These are phyloP conservation scores for Calonectria naviculata DNA, from an alignment of 2,329 filamentous ascomycete species.

Conservation along the genomic window DNA sequence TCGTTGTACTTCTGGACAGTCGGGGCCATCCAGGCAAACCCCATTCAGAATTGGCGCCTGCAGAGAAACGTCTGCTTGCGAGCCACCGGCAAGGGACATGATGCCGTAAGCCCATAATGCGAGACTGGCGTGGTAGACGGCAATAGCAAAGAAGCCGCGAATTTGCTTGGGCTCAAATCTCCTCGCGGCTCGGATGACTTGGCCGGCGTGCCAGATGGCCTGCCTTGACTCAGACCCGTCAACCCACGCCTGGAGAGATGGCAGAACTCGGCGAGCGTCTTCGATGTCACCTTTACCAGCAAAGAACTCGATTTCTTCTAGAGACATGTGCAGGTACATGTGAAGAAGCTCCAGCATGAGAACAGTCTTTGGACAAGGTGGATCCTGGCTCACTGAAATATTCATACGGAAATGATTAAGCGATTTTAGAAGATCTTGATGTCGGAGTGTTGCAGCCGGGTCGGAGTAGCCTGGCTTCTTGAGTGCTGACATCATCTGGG, in stretches of 20 bases:
- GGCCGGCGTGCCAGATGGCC: slow-evolving; percentile 26
- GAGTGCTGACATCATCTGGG: slow-evolving; percentile 10
- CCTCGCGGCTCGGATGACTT: slow-evolving; percentile 22
- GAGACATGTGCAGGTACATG: slow-evolving; percentile 27
- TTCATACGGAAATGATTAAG: slow-evolving; percentile 21
- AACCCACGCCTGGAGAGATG: slow-evolving; percentile 20
- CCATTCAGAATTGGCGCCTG: background rate
- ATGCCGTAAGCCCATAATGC: slow-evolving; percentile 25
- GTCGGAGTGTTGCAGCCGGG: slow-evolving; percentile 19
- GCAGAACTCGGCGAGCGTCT: slow-evolving; percentile 24
- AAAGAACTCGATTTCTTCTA: slow-evolving; percentile 28
- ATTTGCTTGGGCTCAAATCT: slow-evolving; percentile 14
- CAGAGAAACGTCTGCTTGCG: background rate
- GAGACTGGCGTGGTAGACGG: slow-evolving; percentile 25
- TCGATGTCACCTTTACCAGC: slow-evolving; percentile 25
- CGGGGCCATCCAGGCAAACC: slow-evolving; percentile 24
- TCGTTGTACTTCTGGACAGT: slow-evolving; percentile 20
- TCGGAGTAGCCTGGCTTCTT: slow-evolving; percentile 16
- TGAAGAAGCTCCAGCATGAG: slow-evolving; percentile 17
- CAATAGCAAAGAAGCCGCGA: slow-evolving; percentile 25
- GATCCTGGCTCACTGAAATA: slow-evolving; percentile 13
- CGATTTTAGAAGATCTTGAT: slow-evolving; percentile 21
- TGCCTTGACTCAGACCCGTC: slow-evolving; percentile 18
- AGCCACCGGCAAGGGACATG: slow-evolving; percentile 15
- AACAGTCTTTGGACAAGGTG: background rate